phyloP scores from a whole-genome alignment of 352 stramenopile genomes.

The Thraustochytrium sp. region DNA sequence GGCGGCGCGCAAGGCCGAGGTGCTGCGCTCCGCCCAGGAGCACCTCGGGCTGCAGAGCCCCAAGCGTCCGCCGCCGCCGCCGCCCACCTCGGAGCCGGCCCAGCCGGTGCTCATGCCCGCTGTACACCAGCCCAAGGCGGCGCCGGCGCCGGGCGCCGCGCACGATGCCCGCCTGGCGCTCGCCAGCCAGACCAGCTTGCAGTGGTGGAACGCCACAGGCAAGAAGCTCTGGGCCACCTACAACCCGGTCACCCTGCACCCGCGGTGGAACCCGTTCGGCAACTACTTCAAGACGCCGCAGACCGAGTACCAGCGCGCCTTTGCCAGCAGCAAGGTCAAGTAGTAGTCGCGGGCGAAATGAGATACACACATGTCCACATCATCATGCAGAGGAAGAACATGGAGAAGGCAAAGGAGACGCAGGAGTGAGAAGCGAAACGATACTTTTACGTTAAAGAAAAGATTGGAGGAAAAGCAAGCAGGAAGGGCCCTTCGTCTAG shows the following conservation, averaged over 20 bases:
- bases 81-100: no score
- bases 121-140: not conserved
- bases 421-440: no score
- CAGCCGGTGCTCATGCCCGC: no score
- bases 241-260: not conserved
- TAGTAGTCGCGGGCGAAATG: not conserved
- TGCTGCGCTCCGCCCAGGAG: no score
- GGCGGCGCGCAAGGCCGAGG: no score
- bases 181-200: not conserved
- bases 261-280: not conserved
- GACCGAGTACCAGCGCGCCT: slow-evolving; percentile 26
- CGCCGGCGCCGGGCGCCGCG: not conserved
- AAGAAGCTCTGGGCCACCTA: not conserved
- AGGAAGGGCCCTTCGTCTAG: not conserved
- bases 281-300: not conserved
- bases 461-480: not conserved
- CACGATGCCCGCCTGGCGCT: not conserved
- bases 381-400: not conserved
- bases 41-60: no score
- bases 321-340: not conserved
- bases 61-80: no score
- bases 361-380: not conserved
- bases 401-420: no score
- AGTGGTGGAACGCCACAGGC: slow-evolving; percentile 6
- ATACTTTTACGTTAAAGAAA: not conserved